Evolutionary conservation across 176 grass and related monocot species (phyloP), one percentile per base, ranked within the genome.

Genomic region (Thinopyrum elongatum): DNA sequence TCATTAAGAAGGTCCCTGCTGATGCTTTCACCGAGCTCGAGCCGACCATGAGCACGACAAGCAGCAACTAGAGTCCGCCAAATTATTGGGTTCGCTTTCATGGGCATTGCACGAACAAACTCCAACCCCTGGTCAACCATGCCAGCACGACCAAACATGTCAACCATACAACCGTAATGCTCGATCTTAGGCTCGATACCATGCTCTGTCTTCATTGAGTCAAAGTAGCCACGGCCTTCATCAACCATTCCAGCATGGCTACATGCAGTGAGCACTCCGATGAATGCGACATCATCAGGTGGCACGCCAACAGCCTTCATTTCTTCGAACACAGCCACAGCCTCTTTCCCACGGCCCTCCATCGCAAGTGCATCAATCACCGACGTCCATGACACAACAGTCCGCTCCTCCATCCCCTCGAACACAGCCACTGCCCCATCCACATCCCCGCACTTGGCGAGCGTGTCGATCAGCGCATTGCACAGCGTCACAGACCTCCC

Each of bases 281-380:
- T 92, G 69, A 92, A 95, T 1, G 80, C 76, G 11, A 95, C 93
- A 82, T 90, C 83, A 47, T 95, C 93, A 79, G 93, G 93, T 0
- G 16, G 35, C 65, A 95, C 76, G 0, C 85, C 83, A 0, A 86
- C 86, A 26, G 39, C 13, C 77, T 88, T 88, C 93, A 92, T 95
- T 26, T 70, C 65, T 28, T 92, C 88, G 13, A 95, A 95, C 29
- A 95, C 46, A 0, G 2, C 27, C 31, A 90, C 80, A 39, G 93
- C 90, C 25, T 95, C 90, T 30, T 78, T 84, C 12, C 90, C 90
- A 70, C 90, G 88, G 16, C 93, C 83, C 70, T 92, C 90, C 88
- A 95, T 92, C 1, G 93, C 93, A 38, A 95, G 93, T 12, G 85
- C 90, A n/a, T 95, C 93, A 55, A 95, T 95, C 70, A 92, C 86